Conservation (phyloP, 1,284 basidiomycete genomes). For the Ustilago trichophora region DNA sequence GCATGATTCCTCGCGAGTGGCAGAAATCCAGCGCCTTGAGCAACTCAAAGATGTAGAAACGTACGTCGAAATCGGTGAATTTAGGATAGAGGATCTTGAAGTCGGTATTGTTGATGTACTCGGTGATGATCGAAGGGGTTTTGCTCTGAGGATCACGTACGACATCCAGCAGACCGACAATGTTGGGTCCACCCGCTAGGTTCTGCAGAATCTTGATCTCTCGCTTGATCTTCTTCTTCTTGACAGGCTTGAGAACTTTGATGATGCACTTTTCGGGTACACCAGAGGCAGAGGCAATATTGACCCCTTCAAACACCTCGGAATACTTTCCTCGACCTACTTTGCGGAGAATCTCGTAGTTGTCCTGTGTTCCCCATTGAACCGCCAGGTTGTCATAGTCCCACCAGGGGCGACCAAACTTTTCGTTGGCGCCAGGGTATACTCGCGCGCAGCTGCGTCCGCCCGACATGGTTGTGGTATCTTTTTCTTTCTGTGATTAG, state of each 20-base stretch:
- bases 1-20: constrained; percentile 99
- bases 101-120: constrained; percentile 97
- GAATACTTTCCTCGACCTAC: constrained; percentile 86
- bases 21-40: constrained; percentile 98
- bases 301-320: constrained; percentile 93
- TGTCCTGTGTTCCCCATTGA: constrained; percentile 76
- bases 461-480: constrained; percentile 35
- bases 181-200: constrained; percentile 90
- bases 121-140: constrained; percentile 96
- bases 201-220: constrained; percentile 99
- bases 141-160: constrained; percentile 89
- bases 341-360: constrained; percentile 97
- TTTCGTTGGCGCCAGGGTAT: constrained; percentile 73
- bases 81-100: constrained; percentile 97
- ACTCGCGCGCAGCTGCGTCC: constrained; percentile 68
- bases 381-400: constrained; percentile 70
- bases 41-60: constrained; percentile 95
- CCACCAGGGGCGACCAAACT: constrained; percentile 72
- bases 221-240: constrained; percentile 99
- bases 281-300: constrained; percentile 78
- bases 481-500: no score
- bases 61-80: constrained; percentile 92
- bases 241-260: constrained; percentile 98
- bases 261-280: constrained; percentile 90
- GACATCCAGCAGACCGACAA: constrained; percentile 86